Evolutionary conservation across 2,329 filamentous ascomycete species (phyloP).

Genomic region (Lachnellula suecica): DNA sequence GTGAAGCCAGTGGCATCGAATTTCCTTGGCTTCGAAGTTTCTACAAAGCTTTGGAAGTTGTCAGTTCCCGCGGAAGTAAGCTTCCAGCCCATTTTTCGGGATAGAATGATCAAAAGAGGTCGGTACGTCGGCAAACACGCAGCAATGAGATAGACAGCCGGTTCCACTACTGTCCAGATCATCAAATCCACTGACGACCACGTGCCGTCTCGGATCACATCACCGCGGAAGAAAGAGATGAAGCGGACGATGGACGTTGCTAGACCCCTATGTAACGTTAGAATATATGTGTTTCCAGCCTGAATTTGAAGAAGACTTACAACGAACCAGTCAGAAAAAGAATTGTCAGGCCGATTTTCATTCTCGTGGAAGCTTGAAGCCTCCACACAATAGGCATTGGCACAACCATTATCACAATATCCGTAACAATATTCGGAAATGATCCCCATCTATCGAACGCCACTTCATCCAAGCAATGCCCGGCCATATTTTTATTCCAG

Average conservation of each 20-base stretch:
- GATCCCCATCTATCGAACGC: no score
- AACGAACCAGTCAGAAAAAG: not conserved
- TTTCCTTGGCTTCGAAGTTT: no score
- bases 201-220: not conserved
- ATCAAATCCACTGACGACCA: not conserved
- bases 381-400: constrained; percentile 1
- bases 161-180: constrained; percentile 4
- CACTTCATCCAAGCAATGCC: no score
- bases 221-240: not conserved
- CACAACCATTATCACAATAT: not conserved
- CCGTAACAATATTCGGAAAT: constrained; percentile 1
- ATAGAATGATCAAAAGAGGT: no score
- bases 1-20: no score
- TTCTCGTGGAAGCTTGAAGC: not conserved
- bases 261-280: constrained; percentile 1
- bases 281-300: no score
- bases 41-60: no score
- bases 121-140: constrained; percentile 1
- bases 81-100: no score
- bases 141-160: not conserved
- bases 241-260: constrained; percentile 4
- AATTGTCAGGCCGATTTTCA: not conserved
- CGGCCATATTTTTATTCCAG: no score
- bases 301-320: not conserved
- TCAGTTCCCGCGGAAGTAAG: no score